Conservation (phyloP, 192 early-diverging fungal genomes). For the Linnemannia zychae region DNA sequence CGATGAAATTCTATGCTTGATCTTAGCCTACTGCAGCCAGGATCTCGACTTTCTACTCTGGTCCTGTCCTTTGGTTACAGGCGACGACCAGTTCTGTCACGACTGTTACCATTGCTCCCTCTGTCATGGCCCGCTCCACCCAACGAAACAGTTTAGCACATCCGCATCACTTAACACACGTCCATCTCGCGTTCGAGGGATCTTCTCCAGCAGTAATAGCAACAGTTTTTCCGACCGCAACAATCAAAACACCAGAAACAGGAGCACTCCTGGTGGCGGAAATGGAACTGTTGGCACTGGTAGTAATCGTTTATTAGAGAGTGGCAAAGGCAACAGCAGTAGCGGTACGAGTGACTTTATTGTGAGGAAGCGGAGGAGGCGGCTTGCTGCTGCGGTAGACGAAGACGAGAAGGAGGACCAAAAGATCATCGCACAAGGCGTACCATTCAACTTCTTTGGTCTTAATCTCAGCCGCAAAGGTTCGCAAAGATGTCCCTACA, state of each 20-base stretch:
- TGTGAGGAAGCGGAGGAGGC: slow-evolving; percentile 29
- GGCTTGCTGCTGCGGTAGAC: neutral
- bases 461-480: neutral
- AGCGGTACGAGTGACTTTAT: slow-evolving; percentile 9
- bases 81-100: slow-evolving; percentile 30
- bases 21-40: slow-evolving; percentile 29
- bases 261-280: neutral
- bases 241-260: neutral
- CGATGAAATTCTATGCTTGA: slow-evolving; percentile 33
- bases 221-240: neutral
- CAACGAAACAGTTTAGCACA: neutral
- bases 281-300: neutral
- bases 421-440: neutral
- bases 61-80: slow-evolving; percentile 29
- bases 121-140: neutral
- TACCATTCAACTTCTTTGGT: neutral
- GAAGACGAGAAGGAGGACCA: neutral
- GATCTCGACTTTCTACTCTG: slow-evolving; percentile 33
- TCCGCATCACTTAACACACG: neutral
- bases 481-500: neutral
- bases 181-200: neutral
- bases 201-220: neutral
- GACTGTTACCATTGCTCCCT: slow-evolving; percentile 31
- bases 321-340: neutral
- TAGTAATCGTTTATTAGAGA: neutral